Percentiles rank a stretch among this genome's conserved stretches.
phyloP scores from a whole-genome alignment of 768 basidiomycete genomes.

The Pleurotus ostreatus region DNA sequence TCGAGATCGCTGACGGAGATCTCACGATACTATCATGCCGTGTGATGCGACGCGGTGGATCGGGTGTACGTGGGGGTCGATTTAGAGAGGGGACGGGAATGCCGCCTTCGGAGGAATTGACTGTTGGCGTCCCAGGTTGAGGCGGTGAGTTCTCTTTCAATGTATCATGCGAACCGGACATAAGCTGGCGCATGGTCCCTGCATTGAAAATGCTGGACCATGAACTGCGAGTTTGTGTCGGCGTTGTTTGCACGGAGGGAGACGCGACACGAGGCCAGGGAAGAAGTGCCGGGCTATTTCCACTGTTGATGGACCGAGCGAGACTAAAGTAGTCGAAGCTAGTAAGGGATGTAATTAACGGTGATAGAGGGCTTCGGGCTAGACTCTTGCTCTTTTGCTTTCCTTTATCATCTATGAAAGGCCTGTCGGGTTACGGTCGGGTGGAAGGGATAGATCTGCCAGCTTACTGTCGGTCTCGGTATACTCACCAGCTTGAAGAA shows the following conservation, averaged over 20 bases:
- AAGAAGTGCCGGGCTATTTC: slow-evolving; percentile 40
- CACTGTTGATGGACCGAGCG: slow-evolving; percentile 31
- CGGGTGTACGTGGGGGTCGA: slow-evolving; percentile 18
- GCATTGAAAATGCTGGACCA: slow-evolving; percentile 80
- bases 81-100: slow-evolving; percentile 22
- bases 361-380: not conserved
- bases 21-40: slow-evolving; percentile 13
- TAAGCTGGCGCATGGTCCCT: slow-evolving; percentile 63
- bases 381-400: not conserved
- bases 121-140: slow-evolving; percentile 17
- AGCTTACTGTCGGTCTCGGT: not conserved
- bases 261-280: slow-evolving; percentile 51
- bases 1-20: slow-evolving; percentile 35
- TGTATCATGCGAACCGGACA: slow-evolving; percentile 56
- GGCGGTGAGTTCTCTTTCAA: slow-evolving; percentile 38
- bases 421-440: too few species aligned
- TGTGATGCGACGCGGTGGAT: slow-evolving; percentile 21
- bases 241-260: slow-evolving; percentile 28
- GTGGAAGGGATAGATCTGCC: not conserved
- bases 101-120: slow-evolving; percentile 14
- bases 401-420: not conserved
- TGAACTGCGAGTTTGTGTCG: slow-evolving; percentile 50
- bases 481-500: slow-evolving; percentile 46
- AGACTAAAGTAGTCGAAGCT: slow-evolving; percentile 61
- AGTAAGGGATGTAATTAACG: slow-evolving; percentile 7